These are phyloP conservation scores for Neonothopanus nambi DNA, from an alignment of 1,284 basidiomycete genomes.

Conservation along the genomic window DNA sequence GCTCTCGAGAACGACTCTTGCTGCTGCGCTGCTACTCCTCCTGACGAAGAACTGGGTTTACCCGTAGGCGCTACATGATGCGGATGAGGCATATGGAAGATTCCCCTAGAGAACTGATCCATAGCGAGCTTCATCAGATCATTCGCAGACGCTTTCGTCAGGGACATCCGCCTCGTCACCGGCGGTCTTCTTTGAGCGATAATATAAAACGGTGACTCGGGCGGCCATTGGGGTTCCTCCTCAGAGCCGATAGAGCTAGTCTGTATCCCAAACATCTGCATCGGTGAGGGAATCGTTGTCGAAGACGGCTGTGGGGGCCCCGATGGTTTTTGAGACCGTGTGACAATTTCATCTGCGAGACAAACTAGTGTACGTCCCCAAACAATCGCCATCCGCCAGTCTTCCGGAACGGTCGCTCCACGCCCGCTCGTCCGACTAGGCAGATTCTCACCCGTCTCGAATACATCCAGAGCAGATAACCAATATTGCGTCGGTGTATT, in stretches of 20 bases:
- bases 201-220: conserved; percentile 52
- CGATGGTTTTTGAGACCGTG: conserved; percentile 23
- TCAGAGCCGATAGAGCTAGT: conserved; percentile 18
- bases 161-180: conserved; percentile 49
- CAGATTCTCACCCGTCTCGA: conserved; percentile 63
- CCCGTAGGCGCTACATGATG: conserved; percentile 24
- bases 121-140: conserved; percentile 60
- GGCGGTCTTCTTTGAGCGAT: conserved; percentile 54
- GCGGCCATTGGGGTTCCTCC: conserved; percentile 50
- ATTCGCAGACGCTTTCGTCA: conserved; percentile 43
- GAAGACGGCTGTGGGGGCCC: conserved; percentile 5
- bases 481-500: conserved; percentile 52
- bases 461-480: conserved; percentile 64
- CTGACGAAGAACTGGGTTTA: background rate
- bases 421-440: conserved; percentile 45
- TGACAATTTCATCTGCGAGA: conserved; percentile 51
- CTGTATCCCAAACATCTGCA: no score
- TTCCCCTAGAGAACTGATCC: conserved; percentile 67
- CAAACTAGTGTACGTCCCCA: conserved; percentile 65
- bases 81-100: conserved; percentile 68
- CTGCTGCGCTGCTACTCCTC: conserved; percentile 16
- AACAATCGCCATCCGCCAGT: conserved; percentile 67
- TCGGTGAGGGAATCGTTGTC: conserved; percentile 15
- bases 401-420: conserved; percentile 38
- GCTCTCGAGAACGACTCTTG: conserved; percentile 49